Evolutionary conservation across 1,139 yeast species (phyloP).

Genomic region (Diutina siamensis): DNA sequence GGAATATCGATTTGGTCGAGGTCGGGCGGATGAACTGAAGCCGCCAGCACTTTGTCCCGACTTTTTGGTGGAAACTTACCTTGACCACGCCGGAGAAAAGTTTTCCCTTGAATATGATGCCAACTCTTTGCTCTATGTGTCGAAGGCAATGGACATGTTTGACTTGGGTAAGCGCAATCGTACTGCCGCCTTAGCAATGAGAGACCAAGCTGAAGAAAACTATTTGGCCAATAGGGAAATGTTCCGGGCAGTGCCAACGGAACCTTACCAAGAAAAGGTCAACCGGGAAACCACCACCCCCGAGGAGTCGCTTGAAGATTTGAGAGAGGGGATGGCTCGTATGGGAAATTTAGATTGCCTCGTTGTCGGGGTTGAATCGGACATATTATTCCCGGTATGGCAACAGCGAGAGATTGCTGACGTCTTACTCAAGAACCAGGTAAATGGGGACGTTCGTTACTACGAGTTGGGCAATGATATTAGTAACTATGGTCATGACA

Average conservation of each 20-base stretch:
- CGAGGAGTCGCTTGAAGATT: slow-evolving; percentile 49
- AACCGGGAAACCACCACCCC: slow-evolving; percentile 25
- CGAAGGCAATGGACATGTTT: slow-evolving; percentile 91
- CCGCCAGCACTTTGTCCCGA: slow-evolving; percentile 91
- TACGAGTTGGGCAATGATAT: slow-evolving; percentile 66
- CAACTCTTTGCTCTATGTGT: slow-evolving; percentile 73
- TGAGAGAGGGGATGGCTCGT: slow-evolving; percentile 51
- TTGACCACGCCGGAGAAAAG: slow-evolving; percentile 92
- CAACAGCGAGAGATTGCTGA: slow-evolving; percentile 78
- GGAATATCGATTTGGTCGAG: slow-evolving; percentile 87
- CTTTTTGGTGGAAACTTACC: slow-evolving; percentile 79
- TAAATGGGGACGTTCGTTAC: slow-evolving; percentile 19
- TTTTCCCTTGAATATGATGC: slow-evolving; percentile 88
- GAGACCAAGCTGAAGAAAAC: slow-evolving; percentile 23
- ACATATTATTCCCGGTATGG: slow-evolving; percentile 87
- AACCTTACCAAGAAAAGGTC: slow-evolving; percentile 44
- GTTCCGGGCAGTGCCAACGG: not conserved
- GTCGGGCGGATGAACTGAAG: slow-evolving; percentile 67
- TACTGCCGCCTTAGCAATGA: slow-evolving; percentile 26
- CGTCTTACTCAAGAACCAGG: slow-evolving; percentile 37
- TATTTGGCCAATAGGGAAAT: slow-evolving; percentile 9
- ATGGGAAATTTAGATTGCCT: slow-evolving; percentile 56
- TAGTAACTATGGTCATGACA: slow-evolving; percentile 83
- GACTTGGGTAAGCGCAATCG: slow-evolving; percentile 55
- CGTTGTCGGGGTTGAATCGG: slow-evolving; percentile 86